Base-by-base conservation (phyloP, 768 basidiomycete genomes). In the Antrodiella citrinella region DNA sequence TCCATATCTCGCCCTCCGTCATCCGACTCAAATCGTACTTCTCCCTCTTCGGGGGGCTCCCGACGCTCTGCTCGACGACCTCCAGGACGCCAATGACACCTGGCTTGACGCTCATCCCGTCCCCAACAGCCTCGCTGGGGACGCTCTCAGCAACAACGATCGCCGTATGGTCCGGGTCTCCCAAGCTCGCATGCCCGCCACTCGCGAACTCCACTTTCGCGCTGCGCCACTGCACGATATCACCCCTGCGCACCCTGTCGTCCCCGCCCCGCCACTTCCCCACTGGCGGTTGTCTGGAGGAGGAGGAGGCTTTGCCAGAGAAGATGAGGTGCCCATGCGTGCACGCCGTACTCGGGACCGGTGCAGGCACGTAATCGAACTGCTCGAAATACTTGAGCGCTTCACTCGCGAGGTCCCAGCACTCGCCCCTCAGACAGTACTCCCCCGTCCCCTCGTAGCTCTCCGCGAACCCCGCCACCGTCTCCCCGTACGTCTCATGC, bases 311-410 rank as follows among this genome's bases (percentile, higher is more conserved):
- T 52, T 56, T 62, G 38, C 66, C 76, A 52, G 65, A 68, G 53
- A 65, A 80, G 46, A 81, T 69, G 35, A 80, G 67, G 55, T 79
- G 76, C 0, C 79, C 78, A 54, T 81, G 79, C 42, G 76, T 78
- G 43, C 75, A 69, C 42, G 67, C 67, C 24, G 75, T 67, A 53
- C 72, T 74, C 39, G 69, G 71, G 13, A 80, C 61, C 30, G 78
- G 77, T 51, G 67, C 66, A 15, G 73, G 70, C 40, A 72, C 63
- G 51, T 72, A 71, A 45, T 72, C 69, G 57, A 63, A 69, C 18
- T 68, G 62, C 3, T 65, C 59, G 54, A 73, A 70, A 43, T 69
- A 65, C 48, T 69, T 67, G 49, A 81, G 65, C 23, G 68, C 77
- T 62, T 78, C 71, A 54, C 67, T 64, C 13, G 79, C 78, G 25